Conservation (phyloP, 225 moss, liverwort and hornwort genomes). For the Rhytidiadelphus loreus region DNA sequence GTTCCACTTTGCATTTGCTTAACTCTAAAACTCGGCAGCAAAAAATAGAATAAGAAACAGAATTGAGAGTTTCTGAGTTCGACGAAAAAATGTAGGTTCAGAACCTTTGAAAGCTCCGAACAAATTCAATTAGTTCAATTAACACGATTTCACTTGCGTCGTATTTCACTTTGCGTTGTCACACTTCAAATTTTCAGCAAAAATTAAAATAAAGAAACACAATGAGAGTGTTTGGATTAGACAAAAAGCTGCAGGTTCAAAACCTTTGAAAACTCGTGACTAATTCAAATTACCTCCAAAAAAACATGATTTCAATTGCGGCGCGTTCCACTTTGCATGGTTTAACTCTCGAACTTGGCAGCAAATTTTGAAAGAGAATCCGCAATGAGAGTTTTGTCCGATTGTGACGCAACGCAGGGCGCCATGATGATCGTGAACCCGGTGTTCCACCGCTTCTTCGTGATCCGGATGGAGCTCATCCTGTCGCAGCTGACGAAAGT, state of each 20-base stretch:
- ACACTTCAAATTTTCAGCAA: not conserved
- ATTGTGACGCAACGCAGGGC: not conserved
- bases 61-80: not conserved
- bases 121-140: not conserved
- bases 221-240: not conserved
- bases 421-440: slow-evolving; percentile 29
- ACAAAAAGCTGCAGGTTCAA: not conserved
- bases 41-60: not conserved
- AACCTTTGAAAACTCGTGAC: not conserved
- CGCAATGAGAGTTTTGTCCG: not conserved
- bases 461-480: slow-evolving; percentile 41
- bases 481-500: slow-evolving; percentile 35
- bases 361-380: too few species aligned
- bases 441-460: slow-evolving; percentile 36
- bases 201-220: not conserved
- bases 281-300: not conserved
- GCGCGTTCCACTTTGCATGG: not conserved
- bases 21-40: not conserved
- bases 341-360: too few species aligned
- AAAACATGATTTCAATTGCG: not conserved
- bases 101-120: not conserved
- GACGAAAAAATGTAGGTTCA: not conserved
- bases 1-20: not conserved
- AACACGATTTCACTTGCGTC: not conserved
- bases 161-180: not conserved